phyloP scores from a whole-genome alignment of 345 rosid genomes.

The Gossypium sturtianum region DNA sequence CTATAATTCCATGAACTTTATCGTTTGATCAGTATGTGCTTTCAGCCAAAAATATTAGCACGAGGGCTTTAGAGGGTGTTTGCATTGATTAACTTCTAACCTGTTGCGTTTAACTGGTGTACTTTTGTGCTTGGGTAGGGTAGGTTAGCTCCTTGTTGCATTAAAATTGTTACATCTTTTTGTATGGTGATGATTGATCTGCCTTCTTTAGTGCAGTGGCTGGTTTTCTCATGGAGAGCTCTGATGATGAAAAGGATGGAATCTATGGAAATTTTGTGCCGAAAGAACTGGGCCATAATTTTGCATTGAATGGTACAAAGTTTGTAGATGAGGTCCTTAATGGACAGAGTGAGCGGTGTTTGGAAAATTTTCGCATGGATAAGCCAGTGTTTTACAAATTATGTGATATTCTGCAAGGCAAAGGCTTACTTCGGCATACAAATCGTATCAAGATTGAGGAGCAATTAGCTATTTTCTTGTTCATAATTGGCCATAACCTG shows the following conservation, averaged over 20 bases:
- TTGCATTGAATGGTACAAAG: slow-evolving; percentile 44
- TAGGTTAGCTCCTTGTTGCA: not conserved
- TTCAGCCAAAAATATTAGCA: slow-evolving; percentile 1
- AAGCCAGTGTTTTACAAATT: slow-evolving; percentile 75
- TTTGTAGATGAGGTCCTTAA: slow-evolving; percentile 76
- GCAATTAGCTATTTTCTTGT: slow-evolving; percentile 79
- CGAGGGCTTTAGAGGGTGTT: not conserved
- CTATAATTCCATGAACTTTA: not conserved
- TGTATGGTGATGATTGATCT: not conserved
- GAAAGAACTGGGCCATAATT: slow-evolving; percentile 32
- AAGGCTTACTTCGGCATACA: slow-evolving; percentile 81
- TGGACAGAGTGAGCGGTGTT: slow-evolving; percentile 54
- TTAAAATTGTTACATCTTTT: not conserved
- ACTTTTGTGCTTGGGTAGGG: not conserved
- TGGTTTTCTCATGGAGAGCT: slow-evolving; percentile 44
- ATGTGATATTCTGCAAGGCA: slow-evolving; percentile 66
- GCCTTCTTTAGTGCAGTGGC: slow-evolving; percentile 21
- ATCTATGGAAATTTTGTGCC: slow-evolving; percentile 30
- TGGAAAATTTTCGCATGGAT: slow-evolving; percentile 88
- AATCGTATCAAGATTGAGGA: slow-evolving; percentile 86
- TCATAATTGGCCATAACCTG: slow-evolving; percentile 77
- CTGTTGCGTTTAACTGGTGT: not conserved
- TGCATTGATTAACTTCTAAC: not conserved
- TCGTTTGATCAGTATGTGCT: not conserved
- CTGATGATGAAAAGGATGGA: slow-evolving; percentile 54